Conservation (phyloP, 75 land plant species). For the Cryptomeria japonica region DNA sequence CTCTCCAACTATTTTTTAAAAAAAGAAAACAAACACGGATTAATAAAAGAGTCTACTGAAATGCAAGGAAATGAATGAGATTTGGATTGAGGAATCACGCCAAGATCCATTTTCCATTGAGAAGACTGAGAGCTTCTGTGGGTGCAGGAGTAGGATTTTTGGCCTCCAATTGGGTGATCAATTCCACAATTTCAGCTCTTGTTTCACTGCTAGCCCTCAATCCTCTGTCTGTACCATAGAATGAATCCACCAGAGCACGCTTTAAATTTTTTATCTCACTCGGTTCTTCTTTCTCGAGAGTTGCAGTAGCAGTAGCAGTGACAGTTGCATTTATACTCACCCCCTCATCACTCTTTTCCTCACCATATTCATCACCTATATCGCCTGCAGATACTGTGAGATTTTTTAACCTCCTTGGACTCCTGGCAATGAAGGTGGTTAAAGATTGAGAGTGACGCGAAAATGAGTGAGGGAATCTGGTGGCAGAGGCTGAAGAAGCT, state of each 20-base stretch:
- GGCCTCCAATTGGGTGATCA: slow-evolving; percentile 91
- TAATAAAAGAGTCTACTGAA: not conserved
- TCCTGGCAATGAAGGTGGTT: not conserved
- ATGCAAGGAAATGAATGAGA: not conserved
- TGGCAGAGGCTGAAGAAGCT: not conserved
- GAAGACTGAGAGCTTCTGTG: slow-evolving; percentile 75
- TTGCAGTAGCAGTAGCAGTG: not conserved
- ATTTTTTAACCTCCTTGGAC: not conserved
- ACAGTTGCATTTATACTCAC: not conserved
- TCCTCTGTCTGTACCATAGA: slow-evolving; percentile 88
- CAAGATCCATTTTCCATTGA: slow-evolving; percentile 95
- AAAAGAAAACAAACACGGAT: not conserved
- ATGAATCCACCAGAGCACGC: slow-evolving; percentile 67
- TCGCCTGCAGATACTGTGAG: not conserved
- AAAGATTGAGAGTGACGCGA: not conserved
- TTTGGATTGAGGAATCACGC: slow-evolving; percentile 47
- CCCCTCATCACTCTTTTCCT: not conserved
- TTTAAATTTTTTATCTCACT: slow-evolving; percentile 58
- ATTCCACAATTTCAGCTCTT: slow-evolving; percentile 89
- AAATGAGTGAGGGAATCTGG: not conserved
- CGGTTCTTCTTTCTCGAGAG: slow-evolving; percentile 8
- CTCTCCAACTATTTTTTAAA: not conserved
- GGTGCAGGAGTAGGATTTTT: slow-evolving; percentile 95
- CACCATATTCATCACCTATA: not conserved
- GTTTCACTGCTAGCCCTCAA: slow-evolving; percentile 82